Conservation (phyloP, 306 rosid genomes). For the Abrus precatorius region DNA sequence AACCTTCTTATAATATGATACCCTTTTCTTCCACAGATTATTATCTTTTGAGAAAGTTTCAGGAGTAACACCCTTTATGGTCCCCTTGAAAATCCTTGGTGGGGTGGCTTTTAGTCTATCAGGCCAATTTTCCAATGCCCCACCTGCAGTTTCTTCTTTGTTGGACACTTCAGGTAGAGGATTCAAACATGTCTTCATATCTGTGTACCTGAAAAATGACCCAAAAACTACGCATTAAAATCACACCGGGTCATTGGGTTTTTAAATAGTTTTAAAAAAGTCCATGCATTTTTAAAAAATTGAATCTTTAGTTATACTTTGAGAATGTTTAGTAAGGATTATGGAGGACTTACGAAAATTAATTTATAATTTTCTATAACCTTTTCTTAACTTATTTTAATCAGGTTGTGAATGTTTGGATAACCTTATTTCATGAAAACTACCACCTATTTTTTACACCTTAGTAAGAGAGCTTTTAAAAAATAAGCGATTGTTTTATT, state of each 20-base stretch:
- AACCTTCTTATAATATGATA: slow-evolving; percentile 65
- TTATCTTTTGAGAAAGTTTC: slow-evolving; percentile 60
- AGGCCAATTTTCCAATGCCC: slow-evolving; percentile 75
- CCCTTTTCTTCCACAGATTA: slow-evolving; percentile 72
- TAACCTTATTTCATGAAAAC: too few species aligned
- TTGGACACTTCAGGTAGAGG: slow-evolving; percentile 72
- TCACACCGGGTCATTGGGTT: not conserved
- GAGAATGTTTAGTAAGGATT: too few species aligned
- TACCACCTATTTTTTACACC: too few species aligned
- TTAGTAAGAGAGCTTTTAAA: too few species aligned
- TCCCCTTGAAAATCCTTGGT: slow-evolving; percentile 74
- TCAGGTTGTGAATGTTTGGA: too few species aligned
- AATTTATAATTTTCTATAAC: too few species aligned
- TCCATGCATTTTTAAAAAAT: too few species aligned
- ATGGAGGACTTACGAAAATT: too few species aligned
- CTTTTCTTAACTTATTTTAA: too few species aligned
- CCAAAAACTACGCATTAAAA: not conserved
- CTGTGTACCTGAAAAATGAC: slow-evolving; percentile 66
- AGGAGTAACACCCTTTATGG: slow-evolving; percentile 59
- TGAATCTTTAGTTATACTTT: too few species aligned
- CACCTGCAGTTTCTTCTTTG: slow-evolving; percentile 71
- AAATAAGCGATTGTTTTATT: too few species aligned
- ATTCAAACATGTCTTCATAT: slow-evolving; percentile 77
- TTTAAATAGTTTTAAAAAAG: not conserved
- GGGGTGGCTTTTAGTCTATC: slow-evolving; percentile 66